These are phyloP conservation scores for Kondoa malvinella DNA, from an alignment of 768 basidiomycete genomes.

Conservation along the genomic window DNA sequence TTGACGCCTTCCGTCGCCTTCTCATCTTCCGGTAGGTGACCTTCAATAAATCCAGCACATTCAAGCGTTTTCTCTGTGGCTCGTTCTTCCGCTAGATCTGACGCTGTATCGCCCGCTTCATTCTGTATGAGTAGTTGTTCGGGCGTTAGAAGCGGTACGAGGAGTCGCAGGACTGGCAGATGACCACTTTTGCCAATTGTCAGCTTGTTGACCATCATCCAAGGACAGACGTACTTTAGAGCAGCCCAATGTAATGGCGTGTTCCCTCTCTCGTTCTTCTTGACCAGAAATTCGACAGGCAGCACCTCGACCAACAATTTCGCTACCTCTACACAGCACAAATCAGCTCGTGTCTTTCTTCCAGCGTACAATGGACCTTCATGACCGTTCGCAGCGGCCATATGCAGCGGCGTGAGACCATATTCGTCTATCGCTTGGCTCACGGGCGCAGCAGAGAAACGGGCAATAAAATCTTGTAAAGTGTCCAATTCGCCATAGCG, in stretches of 20 bases:
- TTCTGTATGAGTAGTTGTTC: slow-evolving; percentile 1
- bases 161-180: background rate
- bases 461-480: slow-evolving; percentile 23
- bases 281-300: slow-evolving; percentile 5
- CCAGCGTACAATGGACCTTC: slow-evolving; percentile 16
- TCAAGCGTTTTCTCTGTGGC: background rate
- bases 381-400: slow-evolving; percentile 29
- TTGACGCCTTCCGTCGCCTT: background rate
- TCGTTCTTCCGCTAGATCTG: slow-evolving; percentile 1
- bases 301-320: slow-evolving; percentile 9
- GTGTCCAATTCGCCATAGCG: slow-evolving; percentile 28
- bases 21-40: background rate
- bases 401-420: slow-evolving; percentile 27
- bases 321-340: background rate
- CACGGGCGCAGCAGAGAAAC: slow-evolving; percentile 20
- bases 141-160: background rate
- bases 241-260: slow-evolving; percentile 20
- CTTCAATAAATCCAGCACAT: slow-evolving; percentile 3
- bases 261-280: slow-evolving; percentile 11
- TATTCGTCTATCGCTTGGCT: slow-evolving; percentile 24
- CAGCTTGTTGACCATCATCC: background rate
- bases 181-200: background rate
- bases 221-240: slow-evolving; percentile 8
- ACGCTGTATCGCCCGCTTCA: background rate
- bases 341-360: background rate